Conservation (phyloP, 177 flowering plant genomes). For the Vitis hybrid region DNA sequence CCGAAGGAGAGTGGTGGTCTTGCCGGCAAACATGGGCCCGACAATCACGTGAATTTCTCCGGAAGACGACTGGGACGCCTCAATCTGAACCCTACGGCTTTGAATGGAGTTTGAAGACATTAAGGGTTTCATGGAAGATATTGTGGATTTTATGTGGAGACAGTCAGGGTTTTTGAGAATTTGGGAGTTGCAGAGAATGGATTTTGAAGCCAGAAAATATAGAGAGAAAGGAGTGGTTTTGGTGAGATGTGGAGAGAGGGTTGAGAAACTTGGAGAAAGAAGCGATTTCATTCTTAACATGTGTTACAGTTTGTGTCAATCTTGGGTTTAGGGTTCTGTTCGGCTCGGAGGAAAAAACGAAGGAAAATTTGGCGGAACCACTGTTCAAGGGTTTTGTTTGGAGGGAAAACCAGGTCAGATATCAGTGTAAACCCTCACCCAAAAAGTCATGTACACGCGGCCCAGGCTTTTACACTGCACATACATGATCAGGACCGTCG, state of each 20-base stretch:
- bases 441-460: no score
- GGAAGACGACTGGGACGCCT: conserved; percentile 13
- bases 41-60: conserved; percentile 64
- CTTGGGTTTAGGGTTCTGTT: no score
- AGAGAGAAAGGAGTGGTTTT: conserved; percentile 12
- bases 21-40: conserved; percentile 72
- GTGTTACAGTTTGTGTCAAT: neutral
- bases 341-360: no score
- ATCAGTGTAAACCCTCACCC: no score
- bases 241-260: conserved; percentile 10
- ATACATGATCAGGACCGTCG: no score
- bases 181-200: neutral
- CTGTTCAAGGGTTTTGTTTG: no score
- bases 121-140: neutral
- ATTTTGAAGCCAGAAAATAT: conserved; percentile 17
- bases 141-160: conserved; percentile 7
- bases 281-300: conserved; percentile 40
- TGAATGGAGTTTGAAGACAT: conserved; percentile 6
- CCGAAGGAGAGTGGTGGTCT: conserved; percentile 56
- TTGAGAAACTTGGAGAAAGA: conserved; percentile 24
- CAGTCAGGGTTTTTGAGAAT: conserved; percentile 6
- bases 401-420: no score
- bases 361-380: no score
- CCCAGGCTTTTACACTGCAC: no score
- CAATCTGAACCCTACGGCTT: conserved; percentile 16